A percentile compares a stretch with the other conserved stretches of the same genome.
Evolutionary conservation across 2,329 filamentous ascomycete genomes (phyloP).

Genomic region (Orbilia ellipsospora): DNA sequence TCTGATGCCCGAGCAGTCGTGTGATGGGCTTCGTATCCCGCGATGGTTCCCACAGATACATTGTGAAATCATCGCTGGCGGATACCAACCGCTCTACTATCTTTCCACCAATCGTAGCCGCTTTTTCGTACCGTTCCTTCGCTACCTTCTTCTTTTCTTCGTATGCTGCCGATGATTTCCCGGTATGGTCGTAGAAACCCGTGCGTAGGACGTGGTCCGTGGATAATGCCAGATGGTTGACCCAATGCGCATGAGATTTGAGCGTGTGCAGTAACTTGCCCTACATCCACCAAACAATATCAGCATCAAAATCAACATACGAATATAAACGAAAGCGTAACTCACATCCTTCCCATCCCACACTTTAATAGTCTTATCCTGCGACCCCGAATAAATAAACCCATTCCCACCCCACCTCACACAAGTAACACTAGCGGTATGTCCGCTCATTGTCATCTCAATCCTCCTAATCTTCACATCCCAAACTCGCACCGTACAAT

Average conservation of each 20-base stretch:
- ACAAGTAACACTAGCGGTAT: slow-evolving; percentile 88
- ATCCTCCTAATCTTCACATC: slow-evolving; percentile 48
- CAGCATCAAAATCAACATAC: neutral
- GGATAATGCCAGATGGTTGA: slow-evolving; percentile 93
- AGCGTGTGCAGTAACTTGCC: slow-evolving; percentile 84
- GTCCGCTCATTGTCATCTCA: slow-evolving; percentile 83
- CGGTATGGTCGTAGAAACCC: slow-evolving; percentile 84
- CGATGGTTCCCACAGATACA: slow-evolving; percentile 92
- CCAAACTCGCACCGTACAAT: slow-evolving; percentile 56
- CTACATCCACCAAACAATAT: slow-evolving; percentile 59
- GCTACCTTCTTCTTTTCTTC: slow-evolving; percentile 80
- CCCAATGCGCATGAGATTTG: slow-evolving; percentile 87
- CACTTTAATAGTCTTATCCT: slow-evolving; percentile 54
- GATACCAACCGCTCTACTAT: slow-evolving; percentile 87
- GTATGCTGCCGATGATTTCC: slow-evolving; percentile 74
- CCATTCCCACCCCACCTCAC: slow-evolving; percentile 61
- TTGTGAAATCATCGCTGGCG: slow-evolving; percentile 93
- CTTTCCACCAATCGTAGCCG: slow-evolving; percentile 78
- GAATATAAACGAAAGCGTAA: slow-evolving; percentile 4
- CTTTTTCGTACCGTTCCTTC: slow-evolving; percentile 84
- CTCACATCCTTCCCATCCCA: slow-evolving; percentile 55
- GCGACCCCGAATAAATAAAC: slow-evolving; percentile 51
- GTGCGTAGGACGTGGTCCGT: slow-evolving; percentile 91
- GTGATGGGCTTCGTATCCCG: slow-evolving; percentile 79
- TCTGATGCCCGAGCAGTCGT: slow-evolving; percentile 63